Percentiles rank a stretch among this genome's conserved stretches.
Evolutionary conservation across 2,329 filamentous ascomycete species (phyloP).

Genomic region (Ambrosiella beaveri): DNA sequence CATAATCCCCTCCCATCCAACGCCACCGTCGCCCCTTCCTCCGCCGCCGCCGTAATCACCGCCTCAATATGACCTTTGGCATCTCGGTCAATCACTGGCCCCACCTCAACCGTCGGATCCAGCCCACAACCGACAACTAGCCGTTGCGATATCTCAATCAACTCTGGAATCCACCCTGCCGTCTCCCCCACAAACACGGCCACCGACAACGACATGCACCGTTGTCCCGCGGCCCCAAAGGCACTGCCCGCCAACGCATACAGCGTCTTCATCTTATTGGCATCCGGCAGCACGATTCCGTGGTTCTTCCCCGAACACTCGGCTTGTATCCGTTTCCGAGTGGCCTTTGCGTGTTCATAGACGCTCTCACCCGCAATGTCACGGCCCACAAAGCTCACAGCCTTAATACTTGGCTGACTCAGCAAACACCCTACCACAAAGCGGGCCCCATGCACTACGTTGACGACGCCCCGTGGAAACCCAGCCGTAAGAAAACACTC

Average conservation of each 20-base stretch:
- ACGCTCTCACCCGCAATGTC: constrained; percentile 53
- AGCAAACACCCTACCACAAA: constrained; percentile 50
- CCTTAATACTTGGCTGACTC: constrained; percentile 49
- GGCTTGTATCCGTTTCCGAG: constrained; percentile 47
- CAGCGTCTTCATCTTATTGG: constrained; percentile 44
- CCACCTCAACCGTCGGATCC: constrained; percentile 14
- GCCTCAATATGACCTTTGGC: constrained; percentile 15
- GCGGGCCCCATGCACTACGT: constrained; percentile 45
- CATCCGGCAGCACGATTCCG: constrained; percentile 46
- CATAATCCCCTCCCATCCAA: constrained; percentile 16
- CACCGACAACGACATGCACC: constrained; percentile 43
- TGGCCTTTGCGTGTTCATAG: constrained; percentile 51
- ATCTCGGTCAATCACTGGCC: constrained; percentile 15
- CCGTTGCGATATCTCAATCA: constrained; percentile 42
- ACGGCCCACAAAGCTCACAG: constrained; percentile 62
- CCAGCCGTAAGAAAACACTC: constrained; percentile 53
- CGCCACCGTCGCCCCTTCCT: constrained; percentile 15
- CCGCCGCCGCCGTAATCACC: constrained; percentile 15
- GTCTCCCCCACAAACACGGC: constrained; percentile 47
- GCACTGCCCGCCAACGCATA: constrained; percentile 30
- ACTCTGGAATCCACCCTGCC: constrained; percentile 37
- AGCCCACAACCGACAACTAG: constrained; percentile 21
- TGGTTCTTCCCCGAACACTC: constrained; percentile 53
- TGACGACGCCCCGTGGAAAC: constrained; percentile 59
- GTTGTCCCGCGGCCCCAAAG: constrained; percentile 37